A percentile compares a stretch with the other conserved stretches of the same genome.
These are phyloP conservation scores for Chlorella sorokiniana DNA, from an alignment of 139 green algal species.

Conservation along the genomic window DNA sequence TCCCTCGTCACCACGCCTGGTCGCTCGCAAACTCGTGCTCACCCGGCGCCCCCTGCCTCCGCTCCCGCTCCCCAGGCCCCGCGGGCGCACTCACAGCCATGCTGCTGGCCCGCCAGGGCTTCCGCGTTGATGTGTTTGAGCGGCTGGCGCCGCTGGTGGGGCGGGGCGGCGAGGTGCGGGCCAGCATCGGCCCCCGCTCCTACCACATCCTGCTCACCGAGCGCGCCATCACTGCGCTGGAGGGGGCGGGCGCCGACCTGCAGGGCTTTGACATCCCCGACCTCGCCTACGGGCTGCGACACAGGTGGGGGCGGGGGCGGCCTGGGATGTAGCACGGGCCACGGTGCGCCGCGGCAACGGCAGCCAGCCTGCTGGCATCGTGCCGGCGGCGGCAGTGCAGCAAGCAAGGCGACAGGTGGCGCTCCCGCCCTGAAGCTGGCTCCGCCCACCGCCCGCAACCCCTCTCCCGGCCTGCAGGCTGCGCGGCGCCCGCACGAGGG, in stretches of 20 bases:
- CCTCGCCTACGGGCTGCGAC: neutral
- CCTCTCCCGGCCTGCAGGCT: neutral
- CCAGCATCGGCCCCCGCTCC: conserved; percentile 16
- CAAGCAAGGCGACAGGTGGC: no score
- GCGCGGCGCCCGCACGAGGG: neutral
- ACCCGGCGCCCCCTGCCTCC: neutral
- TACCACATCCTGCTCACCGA: conserved; percentile 32
- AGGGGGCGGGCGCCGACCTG: conserved; percentile 7
- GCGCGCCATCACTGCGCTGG: neutral
- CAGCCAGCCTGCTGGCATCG: no score
- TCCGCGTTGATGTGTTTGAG: conserved; percentile 18
- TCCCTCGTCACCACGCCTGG: neutral
- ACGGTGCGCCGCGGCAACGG: no score
- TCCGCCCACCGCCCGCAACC: neutral
- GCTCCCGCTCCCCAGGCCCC: no score
- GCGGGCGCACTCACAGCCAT: neutral
- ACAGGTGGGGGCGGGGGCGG: no score
- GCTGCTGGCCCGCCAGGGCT: conserved; percentile 13
- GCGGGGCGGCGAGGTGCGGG: conserved; percentile 1
- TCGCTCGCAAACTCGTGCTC: neutral
- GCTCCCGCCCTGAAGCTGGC: no score
- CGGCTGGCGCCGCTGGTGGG: conserved; percentile 16
- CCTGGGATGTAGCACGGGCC: no score
- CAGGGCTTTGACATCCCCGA: conserved; percentile 1
- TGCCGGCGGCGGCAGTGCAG: no score